These are phyloP conservation scores for Syzygium jambos DNA, from an alignment of 345 rosid genomes.

Conservation along the genomic window DNA sequence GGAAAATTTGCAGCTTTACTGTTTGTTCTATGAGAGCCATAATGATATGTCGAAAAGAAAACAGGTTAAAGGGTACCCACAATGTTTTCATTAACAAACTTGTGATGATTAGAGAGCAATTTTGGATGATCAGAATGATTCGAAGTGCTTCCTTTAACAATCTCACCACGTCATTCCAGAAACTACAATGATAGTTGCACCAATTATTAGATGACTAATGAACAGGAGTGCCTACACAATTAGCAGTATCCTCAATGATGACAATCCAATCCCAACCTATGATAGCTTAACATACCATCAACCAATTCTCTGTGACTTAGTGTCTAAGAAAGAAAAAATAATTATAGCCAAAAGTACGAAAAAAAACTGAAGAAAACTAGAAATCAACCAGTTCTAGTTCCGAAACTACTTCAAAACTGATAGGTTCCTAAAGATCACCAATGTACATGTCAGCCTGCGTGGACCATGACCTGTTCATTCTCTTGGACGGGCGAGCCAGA, in stretches of 20 bases:
- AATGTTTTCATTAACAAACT: not conserved
- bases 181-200: not conserved
- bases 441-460: not conserved
- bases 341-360: not conserved
- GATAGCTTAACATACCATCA: not conserved
- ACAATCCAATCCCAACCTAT: not conserved
- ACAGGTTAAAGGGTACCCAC: too few species aligned
- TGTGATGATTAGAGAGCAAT: not conserved
- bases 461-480: conserved; percentile 34
- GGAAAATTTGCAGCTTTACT: not conserved
- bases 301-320: not conserved
- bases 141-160: not conserved
- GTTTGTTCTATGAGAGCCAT: not conserved
- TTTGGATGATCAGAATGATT: not conserved
- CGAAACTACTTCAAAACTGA: not conserved
- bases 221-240: not conserved
- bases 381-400: not conserved
- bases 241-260: not conserved
- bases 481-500: conserved; percentile 95
- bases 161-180: not conserved
- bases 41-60: not conserved
- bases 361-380: not conserved
- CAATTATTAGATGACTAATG: not conserved
- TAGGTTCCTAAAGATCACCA: conserved; percentile 1
- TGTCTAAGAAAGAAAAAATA: not conserved